Evolutionary conservation across 495 filamentous ascomycete species (phyloP), one percentile per base, ranked within the genome.

Genomic region (Xylaria cubensis): DNA sequence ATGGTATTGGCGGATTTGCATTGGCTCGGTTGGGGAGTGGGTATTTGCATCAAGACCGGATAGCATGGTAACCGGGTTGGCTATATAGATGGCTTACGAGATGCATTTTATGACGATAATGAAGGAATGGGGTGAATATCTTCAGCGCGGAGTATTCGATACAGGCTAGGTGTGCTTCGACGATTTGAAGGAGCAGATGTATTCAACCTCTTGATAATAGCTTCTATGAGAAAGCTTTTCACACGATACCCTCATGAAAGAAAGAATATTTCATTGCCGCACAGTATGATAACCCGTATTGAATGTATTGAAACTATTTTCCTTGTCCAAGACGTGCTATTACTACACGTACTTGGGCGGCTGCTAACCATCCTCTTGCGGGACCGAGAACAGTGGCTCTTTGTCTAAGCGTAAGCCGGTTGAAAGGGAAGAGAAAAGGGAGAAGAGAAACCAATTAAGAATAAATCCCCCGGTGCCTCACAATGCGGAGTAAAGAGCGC

Each of bases 401-500:
- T 48, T 6, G 44, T 48, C 17, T 48, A 7, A 48, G 5, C n/a
- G 44, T 48, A 48, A 17, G 19, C 4, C 19, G 17, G 2, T 7
- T 17, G 7, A 48, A 48, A 48, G 17, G 15, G 15, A 3, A 19
- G 17, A 6, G 5, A 17, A n/a, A 46, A 6, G 6, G 4, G 5
- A 48, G 17, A 51, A 51, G 6, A 1, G 9, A 21, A n/a, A 21
- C 62, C 41, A 64, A 42, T 41, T 6, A 64, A 10, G 62, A 64
- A 46, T 64, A 4, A 41, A 46, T 46, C 39, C 62, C 39, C n/a
- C 42, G 21, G 41, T 1, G 36, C 62, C 62, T 64, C 46, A 46
- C 62, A 21, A 64, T 64, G 62, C 36, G 2, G 21, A 64, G 62
- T 64, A 64, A 39, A 61, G 56, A 63, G 55, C 50, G 56, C 71